Base-by-base conservation (phyloP, 257 asterid species). In the Paulownia fortunei region DNA sequence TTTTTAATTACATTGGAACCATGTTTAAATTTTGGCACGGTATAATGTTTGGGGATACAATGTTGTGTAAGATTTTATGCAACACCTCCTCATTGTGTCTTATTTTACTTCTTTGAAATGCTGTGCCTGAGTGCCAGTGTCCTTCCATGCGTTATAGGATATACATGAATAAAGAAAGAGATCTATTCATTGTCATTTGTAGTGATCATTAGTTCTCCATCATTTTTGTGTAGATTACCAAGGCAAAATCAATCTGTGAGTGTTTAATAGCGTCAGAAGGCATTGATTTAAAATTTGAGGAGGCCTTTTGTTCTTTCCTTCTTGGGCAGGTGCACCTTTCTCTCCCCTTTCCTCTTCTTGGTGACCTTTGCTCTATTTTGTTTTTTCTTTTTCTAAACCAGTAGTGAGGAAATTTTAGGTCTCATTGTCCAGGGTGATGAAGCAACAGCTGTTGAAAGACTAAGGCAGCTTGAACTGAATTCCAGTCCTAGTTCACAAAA, bases 251-350 rank as follows among this genome's bases (percentile, higher is more conserved):
- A 78, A 92, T 96, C 59, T 90, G 93, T 11, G 99, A 93, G 88
- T 88, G 98, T 83, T 78, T 96, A 72, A 87, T 89, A 76, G 88
- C 96, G 65, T 90, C 99, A 37, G 99, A 96, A 77, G 99, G 97
- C 73, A 80, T 86, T 78, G 97, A 96, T 83, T 78, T 96, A 77
- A 96, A 96, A 86, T 88, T 96, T 74, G 99, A 96, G 88, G 99
- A 96, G 89, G 84, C 94, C 76, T 88, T 93, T 76, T 96, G 98
- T 84, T 89, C 93, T 76, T 92, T 86, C 87, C 98, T 96, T 83
- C 97, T 96, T 75, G 97, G 97, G 80, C 98, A 92, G 97, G 99
- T 96, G 83, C 54, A 80, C 42, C 73, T 68, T 63, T 80, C 58
- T 56, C 63, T 76, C 81, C 68, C 13, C 49, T 58, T 69, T 26